Base-by-base conservation (phyloP, 768 basidiomycete genomes). In the Tulasnella sp. region DNA sequence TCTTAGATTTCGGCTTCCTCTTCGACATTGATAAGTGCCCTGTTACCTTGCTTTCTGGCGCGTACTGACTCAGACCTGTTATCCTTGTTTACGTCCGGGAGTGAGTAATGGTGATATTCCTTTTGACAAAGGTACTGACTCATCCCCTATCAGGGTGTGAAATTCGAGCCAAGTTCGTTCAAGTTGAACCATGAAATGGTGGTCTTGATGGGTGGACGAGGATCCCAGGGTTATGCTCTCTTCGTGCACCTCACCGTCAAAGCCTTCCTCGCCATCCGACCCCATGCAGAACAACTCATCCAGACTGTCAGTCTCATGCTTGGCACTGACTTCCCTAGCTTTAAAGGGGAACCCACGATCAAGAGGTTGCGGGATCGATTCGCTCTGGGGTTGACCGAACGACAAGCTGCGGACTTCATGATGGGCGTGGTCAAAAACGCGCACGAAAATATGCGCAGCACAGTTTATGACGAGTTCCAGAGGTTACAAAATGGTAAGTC, bases 1-100 rank as follows among this genome's bases (percentile, higher is more conserved):
- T 23, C 49, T n/a, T 62, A 92, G 89, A 96, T 70, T 93, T 96
- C 64, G 92, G 92, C 0, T 96, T 96, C 72, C 69, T 96, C 51
- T 96, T 96, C 64, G 94, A 99, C 68, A 99, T 99, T 82, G 94
- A 92, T 92, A 69, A 83, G 90, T 89, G n/a, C n/a, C n/a, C n/a
- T n/a, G n/a, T n/a, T n/a, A n/a, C n/a, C 34, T 23, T 62, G 49
- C 42, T 59, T 31, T 51, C 15, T n/a, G 11, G 2, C 23, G 6
- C 4, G 5, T 17, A 4, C 27, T 46, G 9, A 58, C 55, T 12
- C 42, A 35, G 46, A 4, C 19, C 31, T 19, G 39, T 11, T 63
- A 21, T 36, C 25, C 42, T 66, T 58, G 42, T 55, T 59, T 60
- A 83, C 81, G 84, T 65, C 84, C 86, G 39, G 86, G 85, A 72